Evolutionary conservation across 164 flowering plant genomes (phyloP).

Genomic region (Kalanchoe fedtschenkoi): DNA sequence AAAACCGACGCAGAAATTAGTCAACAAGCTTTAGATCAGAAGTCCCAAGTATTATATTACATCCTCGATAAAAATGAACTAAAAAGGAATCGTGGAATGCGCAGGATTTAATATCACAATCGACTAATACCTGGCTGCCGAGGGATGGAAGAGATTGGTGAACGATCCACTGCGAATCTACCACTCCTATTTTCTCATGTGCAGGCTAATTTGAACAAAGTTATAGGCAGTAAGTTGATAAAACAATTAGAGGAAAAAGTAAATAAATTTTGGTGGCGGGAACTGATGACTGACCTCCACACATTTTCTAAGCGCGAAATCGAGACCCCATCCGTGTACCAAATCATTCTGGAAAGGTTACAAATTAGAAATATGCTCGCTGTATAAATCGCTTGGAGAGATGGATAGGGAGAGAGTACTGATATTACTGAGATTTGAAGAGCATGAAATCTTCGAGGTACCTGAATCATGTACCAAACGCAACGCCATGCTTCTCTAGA

Average conservation of each 20-base stretch:
- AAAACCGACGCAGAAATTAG: not conserved
- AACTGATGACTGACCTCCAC: constrained; percentile 48
- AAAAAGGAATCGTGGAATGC: not conserved
- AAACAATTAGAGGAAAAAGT: not conserved
- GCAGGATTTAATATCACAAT: not conserved
- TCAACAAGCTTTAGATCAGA: not conserved
- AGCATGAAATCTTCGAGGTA: constrained; percentile 8
- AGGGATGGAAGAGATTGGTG: constrained; percentile 94
- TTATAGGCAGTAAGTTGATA: not conserved
- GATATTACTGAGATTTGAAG: no score
- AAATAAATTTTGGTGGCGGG: not conserved
- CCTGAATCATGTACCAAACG: constrained; percentile 84
- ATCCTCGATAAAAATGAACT: no score
- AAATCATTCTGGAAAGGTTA: constrained; percentile 67
- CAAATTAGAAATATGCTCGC: not conserved
- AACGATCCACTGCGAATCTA: constrained; percentile 92
- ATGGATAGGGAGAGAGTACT: not conserved
- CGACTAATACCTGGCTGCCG: constrained; percentile 57
- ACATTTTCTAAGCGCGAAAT: constrained; percentile 79
- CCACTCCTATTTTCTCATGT: constrained; percentile 98
- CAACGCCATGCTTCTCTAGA: constrained; percentile 80
- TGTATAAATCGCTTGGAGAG: not conserved
- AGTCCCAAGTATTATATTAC: not conserved
- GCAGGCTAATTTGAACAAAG: constrained; percentile 56
- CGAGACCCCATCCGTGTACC: constrained; percentile 98